These are phyloP conservation scores for Licmophora abbreviata DNA, from an alignment of 108 stramenopile genomes.

Conservation along the genomic window DNA sequence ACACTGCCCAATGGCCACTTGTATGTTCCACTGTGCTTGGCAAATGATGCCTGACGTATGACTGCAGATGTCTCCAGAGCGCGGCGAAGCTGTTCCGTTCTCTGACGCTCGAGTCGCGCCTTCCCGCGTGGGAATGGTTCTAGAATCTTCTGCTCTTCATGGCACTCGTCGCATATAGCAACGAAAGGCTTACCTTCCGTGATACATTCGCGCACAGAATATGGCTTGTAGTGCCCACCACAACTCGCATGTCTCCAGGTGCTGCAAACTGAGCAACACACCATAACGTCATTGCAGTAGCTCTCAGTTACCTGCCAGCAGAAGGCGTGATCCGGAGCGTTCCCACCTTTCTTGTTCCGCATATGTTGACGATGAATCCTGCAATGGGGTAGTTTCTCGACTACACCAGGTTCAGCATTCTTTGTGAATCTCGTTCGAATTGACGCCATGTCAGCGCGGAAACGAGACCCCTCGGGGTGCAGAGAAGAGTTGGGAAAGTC, in stretches of 20 bases:
- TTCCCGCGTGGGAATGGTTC: conserved; percentile 23
- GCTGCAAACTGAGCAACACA: conserved; percentile 77
- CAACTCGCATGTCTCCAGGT: conserved; percentile 83
- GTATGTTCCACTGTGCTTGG: conserved; percentile 70
- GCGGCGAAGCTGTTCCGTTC: conserved; percentile 69
- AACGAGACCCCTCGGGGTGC: conserved; percentile 18
- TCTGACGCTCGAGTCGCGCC: conserved; percentile 52
- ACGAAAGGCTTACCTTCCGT: conserved; percentile 32
- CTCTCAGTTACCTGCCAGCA: conserved; percentile 76
- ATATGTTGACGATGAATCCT: conserved; percentile 40
- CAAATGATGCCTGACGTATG: conserved; percentile 69
- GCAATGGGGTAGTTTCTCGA: conserved; percentile 82
- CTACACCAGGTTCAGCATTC: conserved; percentile 55
- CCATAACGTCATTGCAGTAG: conserved; percentile 65
- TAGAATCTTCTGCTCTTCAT: conserved; percentile 46
- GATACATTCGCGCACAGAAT: conserved; percentile 42
- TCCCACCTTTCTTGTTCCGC: conserved; percentile 26
- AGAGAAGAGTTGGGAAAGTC: conserved; percentile 6
- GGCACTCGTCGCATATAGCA: conserved; percentile 69
- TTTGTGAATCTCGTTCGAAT: conserved; percentile 29
- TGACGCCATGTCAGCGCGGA: conserved; percentile 26
- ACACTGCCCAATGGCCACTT: conserved; percentile 81
- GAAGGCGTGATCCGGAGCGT: conserved; percentile 36
- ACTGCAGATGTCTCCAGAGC: conserved; percentile 57
- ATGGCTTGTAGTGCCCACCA: conserved; percentile 75